phyloP scores from a whole-genome alignment of 2,329 filamentous ascomycete genomes.

The Trichothecium roseum region DNA sequence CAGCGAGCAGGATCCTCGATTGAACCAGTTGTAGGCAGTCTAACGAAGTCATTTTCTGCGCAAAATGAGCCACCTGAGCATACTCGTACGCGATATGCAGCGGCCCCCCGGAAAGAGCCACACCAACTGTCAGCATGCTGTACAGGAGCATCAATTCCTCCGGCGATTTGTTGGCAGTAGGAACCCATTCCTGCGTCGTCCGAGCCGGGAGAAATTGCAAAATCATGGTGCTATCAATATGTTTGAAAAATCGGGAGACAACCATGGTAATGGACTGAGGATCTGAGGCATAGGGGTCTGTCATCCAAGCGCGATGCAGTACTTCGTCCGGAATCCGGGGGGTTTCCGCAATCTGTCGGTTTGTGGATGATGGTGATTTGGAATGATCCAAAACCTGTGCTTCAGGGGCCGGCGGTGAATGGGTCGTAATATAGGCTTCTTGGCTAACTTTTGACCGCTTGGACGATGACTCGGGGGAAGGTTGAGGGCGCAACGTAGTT shows the following conservation, averaged over 20 bases:
- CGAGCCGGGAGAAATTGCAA: conserved; percentile 30
- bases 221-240: conserved; percentile 29
- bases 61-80: conserved; percentile 45
- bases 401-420: conserved; percentile 15
- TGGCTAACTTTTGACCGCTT: conserved; percentile 41
- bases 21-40: conserved; percentile 52
- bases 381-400: conserved; percentile 17
- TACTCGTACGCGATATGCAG: conserved; percentile 27
- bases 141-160: conserved; percentile 37
- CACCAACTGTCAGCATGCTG: conserved; percentile 29
- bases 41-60: conserved; percentile 22
- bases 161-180: conserved; percentile 22
- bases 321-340: conserved; percentile 39
- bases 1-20: conserved; percentile 52
- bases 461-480: conserved; percentile 24
- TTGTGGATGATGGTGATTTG: conserved; percentile 25
- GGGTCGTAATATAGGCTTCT: conserved; percentile 31
- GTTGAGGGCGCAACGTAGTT: conserved; percentile 21
- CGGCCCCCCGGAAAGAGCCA: conserved; percentile 25
- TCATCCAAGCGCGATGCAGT: conserved; percentile 37
- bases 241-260: conserved; percentile 30
- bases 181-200: conserved; percentile 26
- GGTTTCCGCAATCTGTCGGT: conserved; percentile 25
- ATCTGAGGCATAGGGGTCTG: conserved; percentile 36
- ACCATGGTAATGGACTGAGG: conserved; percentile 26